Percentiles rank a stretch among this genome's conserved stretches.
Conservation (phyloP, 169 alveolate species). For the Eimeria necatrix region DNA sequence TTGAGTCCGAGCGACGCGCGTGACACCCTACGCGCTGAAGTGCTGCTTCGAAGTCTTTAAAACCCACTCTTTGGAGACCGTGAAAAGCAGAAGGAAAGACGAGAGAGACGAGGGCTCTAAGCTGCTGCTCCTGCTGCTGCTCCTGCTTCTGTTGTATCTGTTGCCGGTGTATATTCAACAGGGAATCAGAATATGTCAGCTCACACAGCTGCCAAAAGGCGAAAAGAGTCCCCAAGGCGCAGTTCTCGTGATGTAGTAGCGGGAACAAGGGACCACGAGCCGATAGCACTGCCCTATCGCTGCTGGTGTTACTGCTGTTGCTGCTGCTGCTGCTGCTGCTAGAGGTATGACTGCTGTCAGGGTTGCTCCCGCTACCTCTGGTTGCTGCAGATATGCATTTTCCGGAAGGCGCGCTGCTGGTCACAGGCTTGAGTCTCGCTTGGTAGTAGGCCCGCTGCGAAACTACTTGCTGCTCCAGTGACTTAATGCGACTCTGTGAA, state of each 20-base stretch:
- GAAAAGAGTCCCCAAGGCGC: constrained; percentile 72
- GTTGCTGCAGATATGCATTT: background rate
- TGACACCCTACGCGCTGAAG: constrained; percentile 65
- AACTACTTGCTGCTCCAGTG: constrained; percentile 70
- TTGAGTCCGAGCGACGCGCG: constrained; percentile 56
- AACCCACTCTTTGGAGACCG: constrained; percentile 45
- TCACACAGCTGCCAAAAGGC: constrained; percentile 75
- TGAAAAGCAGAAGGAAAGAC: constrained; percentile 58
- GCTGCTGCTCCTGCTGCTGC: constrained; percentile 71
- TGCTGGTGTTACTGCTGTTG: background rate
- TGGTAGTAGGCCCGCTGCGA: constrained; percentile 70
- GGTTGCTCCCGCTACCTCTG: constrained; percentile 44
- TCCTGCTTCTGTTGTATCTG: constrained; percentile 34
- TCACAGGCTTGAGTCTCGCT: constrained; percentile 4
- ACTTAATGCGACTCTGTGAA: constrained; percentile 64
- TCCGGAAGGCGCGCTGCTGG: constrained; percentile 37
- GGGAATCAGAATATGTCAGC: background rate
- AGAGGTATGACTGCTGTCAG: constrained; percentile 2
- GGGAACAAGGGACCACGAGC: constrained; percentile 61
- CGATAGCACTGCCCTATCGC: background rate
- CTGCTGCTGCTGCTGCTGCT: background rate
- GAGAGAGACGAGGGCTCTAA: constrained; percentile 50
- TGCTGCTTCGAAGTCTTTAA: constrained; percentile 45
- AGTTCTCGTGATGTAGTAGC: constrained; percentile 54
- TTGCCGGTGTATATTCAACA: background rate